Percentiles rank a stretch among this genome's conserved stretches.
These are phyloP conservation scores for Cutaneotrichosporon sp. DNA, from an alignment of 1,284 basidiomycete species.

Conservation along the genomic window DNA sequence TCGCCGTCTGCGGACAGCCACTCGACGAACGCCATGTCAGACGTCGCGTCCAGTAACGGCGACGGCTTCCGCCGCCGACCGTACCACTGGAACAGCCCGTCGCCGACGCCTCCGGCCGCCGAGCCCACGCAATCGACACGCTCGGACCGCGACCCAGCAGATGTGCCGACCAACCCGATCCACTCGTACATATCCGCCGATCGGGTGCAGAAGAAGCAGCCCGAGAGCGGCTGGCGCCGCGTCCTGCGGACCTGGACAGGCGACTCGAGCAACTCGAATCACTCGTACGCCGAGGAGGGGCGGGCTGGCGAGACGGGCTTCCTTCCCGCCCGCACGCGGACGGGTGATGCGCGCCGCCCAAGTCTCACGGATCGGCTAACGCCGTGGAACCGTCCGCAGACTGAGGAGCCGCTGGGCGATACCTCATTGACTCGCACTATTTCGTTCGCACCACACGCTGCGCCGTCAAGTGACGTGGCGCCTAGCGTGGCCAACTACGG, in stretches of 20 bases:
- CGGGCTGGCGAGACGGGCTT: slow-evolving; percentile 18
- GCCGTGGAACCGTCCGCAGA: not conserved
- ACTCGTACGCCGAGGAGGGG: slow-evolving; percentile 18
- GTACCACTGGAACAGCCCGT: slow-evolving; percentile 11
- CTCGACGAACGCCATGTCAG: slow-evolving; percentile 25
- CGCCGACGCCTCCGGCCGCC: not conserved
- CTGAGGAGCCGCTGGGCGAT: slow-evolving; percentile 13
- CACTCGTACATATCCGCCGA: slow-evolving; percentile 25
- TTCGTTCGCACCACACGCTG: slow-evolving; percentile 44
- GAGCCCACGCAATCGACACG: not conserved
- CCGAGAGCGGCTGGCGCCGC: slow-evolving; percentile 22
- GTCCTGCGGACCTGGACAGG: slow-evolving; percentile 20
- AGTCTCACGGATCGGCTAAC: not conserved
- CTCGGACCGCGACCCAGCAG: not conserved
- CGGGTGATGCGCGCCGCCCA: not conserved
- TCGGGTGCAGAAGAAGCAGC: slow-evolving; percentile 13
- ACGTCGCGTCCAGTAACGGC: slow-evolving; percentile 16
- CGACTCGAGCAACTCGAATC: slow-evolving; percentile 7
- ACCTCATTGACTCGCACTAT: slow-evolving; percentile 30
- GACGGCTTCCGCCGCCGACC: slow-evolving; percentile 22
- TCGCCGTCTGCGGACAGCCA: slow-evolving; percentile 11
- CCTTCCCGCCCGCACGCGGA: slow-evolving; percentile 8
- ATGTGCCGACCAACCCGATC: slow-evolving; percentile 4
- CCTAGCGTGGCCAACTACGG: slow-evolving; percentile 45
- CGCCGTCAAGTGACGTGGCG: slow-evolving; percentile 42